A percentile compares a stretch with the other conserved stretches of the same genome.
phyloP scores from a whole-genome alignment of 83 land plant species.

The Picea abies region DNA sequence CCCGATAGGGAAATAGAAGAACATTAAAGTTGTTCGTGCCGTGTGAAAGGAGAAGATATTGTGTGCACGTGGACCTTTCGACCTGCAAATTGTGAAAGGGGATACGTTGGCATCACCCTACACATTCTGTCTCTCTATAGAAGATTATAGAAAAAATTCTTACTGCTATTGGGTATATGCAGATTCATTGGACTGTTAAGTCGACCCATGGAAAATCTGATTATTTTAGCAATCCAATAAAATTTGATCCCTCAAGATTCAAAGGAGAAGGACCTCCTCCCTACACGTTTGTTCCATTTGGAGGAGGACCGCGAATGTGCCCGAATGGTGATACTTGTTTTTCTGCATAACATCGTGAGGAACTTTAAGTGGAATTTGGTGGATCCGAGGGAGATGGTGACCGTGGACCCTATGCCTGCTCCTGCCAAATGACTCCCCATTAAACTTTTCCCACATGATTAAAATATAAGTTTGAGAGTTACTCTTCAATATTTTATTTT shows the following conservation, averaged over 20 bases:
- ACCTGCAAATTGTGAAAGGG: too few relatives aligned
- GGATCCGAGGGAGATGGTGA: slow-evolving; percentile 18
- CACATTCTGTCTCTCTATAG: too few relatives aligned
- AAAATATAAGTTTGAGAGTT: too few relatives aligned
- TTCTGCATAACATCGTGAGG: slow-evolving; percentile 20
- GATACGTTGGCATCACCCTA: too few relatives aligned
- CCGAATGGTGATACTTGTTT: slow-evolving; percentile 21
- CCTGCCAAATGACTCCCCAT: slow-evolving; percentile 18
- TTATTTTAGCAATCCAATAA: neutral
- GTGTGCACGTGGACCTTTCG: too few relatives aligned
- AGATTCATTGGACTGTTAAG: neutral
- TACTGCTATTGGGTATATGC: neutral
- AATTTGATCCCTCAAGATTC: too few relatives aligned
- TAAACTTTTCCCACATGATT: neutral
- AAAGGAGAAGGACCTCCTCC: neutral
- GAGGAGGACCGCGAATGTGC: slow-evolving; percentile 19
- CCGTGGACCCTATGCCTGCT: slow-evolving; percentile 19
- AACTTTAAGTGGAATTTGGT: slow-evolving; percentile 17
- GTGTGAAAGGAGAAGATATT: too few relatives aligned
- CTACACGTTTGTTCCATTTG: slow-evolving; percentile 24
- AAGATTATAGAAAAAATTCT: too few relatives aligned
- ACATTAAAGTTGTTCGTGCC: too few relatives aligned
- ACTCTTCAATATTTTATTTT: too few relatives aligned
- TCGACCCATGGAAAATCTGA: slow-evolving; percentile 13
- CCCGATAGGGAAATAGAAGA: too few relatives aligned